A percentile compares a stretch with the other conserved stretches of the same genome.
phyloP scores from a whole-genome alignment of 2,329 filamentous ascomycete genomes.

The Herpotrichia juniperi region DNA sequence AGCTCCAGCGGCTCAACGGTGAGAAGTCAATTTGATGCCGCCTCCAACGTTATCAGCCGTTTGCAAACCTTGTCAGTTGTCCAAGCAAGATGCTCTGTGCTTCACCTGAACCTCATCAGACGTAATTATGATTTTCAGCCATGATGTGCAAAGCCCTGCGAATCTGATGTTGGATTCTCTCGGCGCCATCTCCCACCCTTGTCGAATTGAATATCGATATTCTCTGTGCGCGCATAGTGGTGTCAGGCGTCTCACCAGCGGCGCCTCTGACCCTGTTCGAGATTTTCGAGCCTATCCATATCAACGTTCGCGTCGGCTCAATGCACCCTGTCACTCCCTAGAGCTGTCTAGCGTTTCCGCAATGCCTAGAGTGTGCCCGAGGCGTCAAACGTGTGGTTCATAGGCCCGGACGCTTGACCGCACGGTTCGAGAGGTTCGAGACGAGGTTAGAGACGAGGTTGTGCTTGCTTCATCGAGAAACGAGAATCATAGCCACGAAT shows the following conservation, averaged over 20 bases:
- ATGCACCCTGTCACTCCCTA: conserved; percentile 16
- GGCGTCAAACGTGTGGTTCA: neutral
- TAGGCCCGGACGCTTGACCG: neutral
- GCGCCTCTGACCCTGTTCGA: conserved; percentile 19
- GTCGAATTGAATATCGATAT: conserved; percentile 8
- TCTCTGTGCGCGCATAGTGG: neutral
- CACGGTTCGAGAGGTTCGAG: neutral
- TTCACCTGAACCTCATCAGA: conserved; percentile 19
- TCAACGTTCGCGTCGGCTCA: conserved; percentile 38
- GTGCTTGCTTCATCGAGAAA: neutral
- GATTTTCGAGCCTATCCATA: conserved; percentile 21
- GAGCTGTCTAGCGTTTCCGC: conserved; percentile 1
- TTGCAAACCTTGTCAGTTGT: conserved; percentile 4
- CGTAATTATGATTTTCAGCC: conserved; percentile 26
- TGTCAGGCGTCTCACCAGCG: conserved; percentile 23
- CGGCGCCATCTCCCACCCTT: conserved; percentile 13
- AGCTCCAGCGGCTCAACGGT: conserved; percentile 13
- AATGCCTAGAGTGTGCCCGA: neutral
- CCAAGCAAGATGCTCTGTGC: conserved; percentile 12
- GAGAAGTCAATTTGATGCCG: neutral
- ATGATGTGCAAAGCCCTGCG: conserved; percentile 21
- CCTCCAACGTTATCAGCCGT: neutral
- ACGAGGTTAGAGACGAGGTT: no score
- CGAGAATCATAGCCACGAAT: neutral
- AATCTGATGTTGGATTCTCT: conserved; percentile 12